Base-by-base conservation (phyloP, 768 basidiomycete genomes). In the Lentinula sp. region DNA sequence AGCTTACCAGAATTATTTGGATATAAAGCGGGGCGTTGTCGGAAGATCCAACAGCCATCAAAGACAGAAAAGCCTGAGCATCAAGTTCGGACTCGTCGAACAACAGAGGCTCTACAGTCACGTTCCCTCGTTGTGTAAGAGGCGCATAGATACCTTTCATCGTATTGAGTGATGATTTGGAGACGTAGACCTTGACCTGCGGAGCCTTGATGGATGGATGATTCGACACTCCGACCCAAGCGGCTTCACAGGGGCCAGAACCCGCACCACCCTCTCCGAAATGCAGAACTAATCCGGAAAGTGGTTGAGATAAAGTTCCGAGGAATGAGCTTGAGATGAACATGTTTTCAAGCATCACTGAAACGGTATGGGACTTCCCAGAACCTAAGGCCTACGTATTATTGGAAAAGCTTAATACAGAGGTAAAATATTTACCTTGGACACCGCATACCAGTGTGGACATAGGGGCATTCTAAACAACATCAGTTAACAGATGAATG, bases 361-460 rank as follows among this genome's bases (percentile, higher is more conserved):
- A 84, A 1, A 88, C 82, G 0, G 86, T 88, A 55, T 91, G 88
- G 0, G 87, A 89, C 66, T 91, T 90, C 8, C 88, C 88, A 0
- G 88, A 85, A 0, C 89, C 87, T 79, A 28, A 28, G 4, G 28
- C 28, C 28, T 28, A 28, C 4, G 28, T 45, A 59, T 12, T 10
- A 37, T 32, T 4, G 48, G 50, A n/a, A 35, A n/a, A 28, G 55
- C 6, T 2, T 20, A 13, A 6, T 16, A 6, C 5, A 35, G 36
- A 37, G 42, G 32, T 48, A 46, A 33, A 36, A n/a, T 18, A 48
- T 63, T 23, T 53, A 74, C 78, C 80, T 73, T 90, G 89, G 0
- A 89, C 88, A 0, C 88, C 88, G 57, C 88, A 91, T 2, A 90
- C 80, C n/a, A 90, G 66, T 0, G 88, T 85, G 0, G 89, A 90